Percentiles rank a stretch among this genome's conserved stretches.
phyloP scores from a whole-genome alignment of 805 yeast species.

The Pichia paraexigua region DNA sequence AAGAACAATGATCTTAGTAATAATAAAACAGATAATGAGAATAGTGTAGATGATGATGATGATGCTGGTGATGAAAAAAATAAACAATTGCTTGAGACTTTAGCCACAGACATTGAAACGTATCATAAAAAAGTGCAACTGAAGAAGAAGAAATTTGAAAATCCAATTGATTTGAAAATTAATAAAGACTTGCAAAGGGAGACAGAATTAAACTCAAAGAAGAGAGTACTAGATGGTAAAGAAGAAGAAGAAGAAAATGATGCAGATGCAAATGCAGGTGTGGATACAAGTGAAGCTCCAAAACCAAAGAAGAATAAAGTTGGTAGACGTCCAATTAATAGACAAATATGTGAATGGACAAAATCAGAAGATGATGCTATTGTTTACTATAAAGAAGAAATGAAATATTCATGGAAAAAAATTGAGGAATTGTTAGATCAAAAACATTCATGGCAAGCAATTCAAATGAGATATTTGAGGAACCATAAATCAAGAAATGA shows the following conservation, averaged over 20 bases:
- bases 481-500: slow-evolving; percentile 30
- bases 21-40: too few relatives aligned
- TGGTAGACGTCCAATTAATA: neutral
- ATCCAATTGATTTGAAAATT: neutral
- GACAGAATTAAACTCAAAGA: slow-evolving; percentile 2
- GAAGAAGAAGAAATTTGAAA: slow-evolving; percentile 8
- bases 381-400: slow-evolving; percentile 31
- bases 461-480: slow-evolving; percentile 39
- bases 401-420: slow-evolving; percentile 32
- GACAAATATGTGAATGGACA: slow-evolving; percentile 23
- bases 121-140: slow-evolving; percentile 25
- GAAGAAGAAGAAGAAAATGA: neutral
- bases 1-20: neutral
- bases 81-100: slow-evolving; percentile 16
- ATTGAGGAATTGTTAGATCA: slow-evolving; percentile 27
- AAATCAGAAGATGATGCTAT: slow-evolving; percentile 31
- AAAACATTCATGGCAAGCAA: slow-evolving; percentile 37
- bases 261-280: neutral
- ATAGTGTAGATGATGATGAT: neutral
- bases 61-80: slow-evolving; percentile 2
- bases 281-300: neutral
- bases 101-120: slow-evolving; percentile 23
- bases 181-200: slow-evolving; percentile 1
- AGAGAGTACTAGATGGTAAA: neutral
- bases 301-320: neutral